Evolutionary conservation across 2,329 filamentous ascomycete species (phyloP), one percentile per base, ranked within the genome.

Genomic region (Pseudocercospora fijiensis): DNA sequence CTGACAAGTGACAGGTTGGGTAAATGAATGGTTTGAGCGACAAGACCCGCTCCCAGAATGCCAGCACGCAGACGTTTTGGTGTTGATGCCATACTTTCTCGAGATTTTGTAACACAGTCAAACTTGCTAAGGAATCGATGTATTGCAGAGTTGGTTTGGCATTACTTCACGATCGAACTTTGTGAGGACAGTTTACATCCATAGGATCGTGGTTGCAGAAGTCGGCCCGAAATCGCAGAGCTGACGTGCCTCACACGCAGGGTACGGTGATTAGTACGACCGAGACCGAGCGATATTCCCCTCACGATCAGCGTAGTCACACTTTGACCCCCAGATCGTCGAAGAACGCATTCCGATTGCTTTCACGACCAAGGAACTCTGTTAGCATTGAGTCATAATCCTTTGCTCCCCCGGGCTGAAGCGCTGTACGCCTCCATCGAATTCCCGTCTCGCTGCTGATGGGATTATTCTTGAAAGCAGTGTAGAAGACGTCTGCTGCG

Each of bases 21-120:
- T 6, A 87, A 79, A 70, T 87, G 84, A 27, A 81, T 79, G 37
- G 84, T 81, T 55, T 74, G 72, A 4, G 72, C 70, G 4, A 73
- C 72, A 49, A 84, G 79, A 24, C 83, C 82, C 55, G 79, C 80
- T 5, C 83, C 82, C 33, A 82, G 77, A 53, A 82, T 72, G 52
- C 80, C 80, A 8, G 82, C 77, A n/a, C 61, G 61, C 2, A 63
- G 41, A 37, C 28, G n/a, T 26, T 49, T 55, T 6, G 18, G 22
- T 45, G 24, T 5, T 28, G 51, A 30, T 22, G 56, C 56, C 61
- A 63, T 63, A 2, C 7, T 28, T 24, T 20, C 30, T 33, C 8
- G 30, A 13, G 10, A 33, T 11, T 33, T 11, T 11, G 9, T 11
- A 33, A 33, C 10, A 33, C 30, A 4, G 30, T 33, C 3, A 4